These are phyloP conservation scores for Diaporthe australafricana DNA, from an alignment of 2,329 filamentous ascomycete genomes.

Conservation along the genomic window DNA sequence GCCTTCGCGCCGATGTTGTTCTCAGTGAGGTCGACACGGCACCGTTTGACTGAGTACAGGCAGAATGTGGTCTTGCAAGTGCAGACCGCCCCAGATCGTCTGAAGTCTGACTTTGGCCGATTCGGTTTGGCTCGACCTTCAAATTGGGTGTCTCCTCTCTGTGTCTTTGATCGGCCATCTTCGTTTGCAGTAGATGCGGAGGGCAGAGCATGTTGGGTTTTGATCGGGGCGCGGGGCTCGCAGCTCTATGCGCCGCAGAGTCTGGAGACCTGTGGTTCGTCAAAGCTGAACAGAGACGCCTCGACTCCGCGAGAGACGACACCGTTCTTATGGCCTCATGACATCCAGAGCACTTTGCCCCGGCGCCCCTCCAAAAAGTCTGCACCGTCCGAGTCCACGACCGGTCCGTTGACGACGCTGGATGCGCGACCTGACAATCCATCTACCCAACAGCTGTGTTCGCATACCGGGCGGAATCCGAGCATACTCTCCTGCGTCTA, in stretches of 20 bases:
- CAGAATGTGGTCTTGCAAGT: background rate
- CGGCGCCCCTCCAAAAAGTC: background rate
- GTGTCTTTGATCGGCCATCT: background rate
- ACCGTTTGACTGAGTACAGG: background rate
- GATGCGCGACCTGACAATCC: background rate
- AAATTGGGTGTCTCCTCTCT: background rate
- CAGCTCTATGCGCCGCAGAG: background rate
- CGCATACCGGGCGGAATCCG: background rate
- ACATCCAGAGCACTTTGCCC: too few species aligned
- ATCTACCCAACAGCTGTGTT: background rate
- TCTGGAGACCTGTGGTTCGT: background rate
- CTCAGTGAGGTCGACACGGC: background rate
- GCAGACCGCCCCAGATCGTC: background rate
- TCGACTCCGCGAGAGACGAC: background rate
- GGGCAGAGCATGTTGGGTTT: background rate
- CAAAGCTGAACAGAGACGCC: background rate
- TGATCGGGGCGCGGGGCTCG: background rate
- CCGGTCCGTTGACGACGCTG: background rate
- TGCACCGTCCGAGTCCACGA: background rate
- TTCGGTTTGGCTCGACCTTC: background rate
- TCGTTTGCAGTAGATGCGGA: background rate
- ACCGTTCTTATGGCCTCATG: constrained; percentile 2
- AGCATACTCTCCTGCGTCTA: too few species aligned
- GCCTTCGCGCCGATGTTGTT: background rate
- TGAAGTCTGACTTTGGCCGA: background rate